phyloP scores from a whole-genome alignment of 2,329 filamentous ascomycete species.

The Incumbomyces lentus region DNA sequence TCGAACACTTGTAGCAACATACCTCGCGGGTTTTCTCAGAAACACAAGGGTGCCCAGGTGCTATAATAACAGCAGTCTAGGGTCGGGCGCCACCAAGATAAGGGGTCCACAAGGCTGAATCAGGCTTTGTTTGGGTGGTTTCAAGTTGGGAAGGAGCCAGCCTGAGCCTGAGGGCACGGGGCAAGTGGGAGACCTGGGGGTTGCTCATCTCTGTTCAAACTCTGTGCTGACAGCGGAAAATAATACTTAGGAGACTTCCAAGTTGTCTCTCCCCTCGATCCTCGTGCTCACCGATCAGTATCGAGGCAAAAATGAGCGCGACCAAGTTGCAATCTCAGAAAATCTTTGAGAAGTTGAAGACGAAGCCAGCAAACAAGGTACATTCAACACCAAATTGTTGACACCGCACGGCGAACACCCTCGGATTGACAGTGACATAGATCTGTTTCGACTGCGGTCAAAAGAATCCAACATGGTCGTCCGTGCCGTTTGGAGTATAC shows the following conservation, averaged over 20 bases:
- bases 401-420: slow-evolving; percentile 15
- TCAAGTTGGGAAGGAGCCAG: too few relatives aligned
- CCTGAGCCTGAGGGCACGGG: too few relatives aligned
- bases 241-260: neutral
- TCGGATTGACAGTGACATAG: slow-evolving; percentile 36
- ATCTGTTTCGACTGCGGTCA: slow-evolving; percentile 97
- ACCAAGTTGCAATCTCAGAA: slow-evolving; percentile 91
- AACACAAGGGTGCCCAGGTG: too few relatives aligned
- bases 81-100: neutral
- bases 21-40: too few relatives aligned
- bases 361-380: slow-evolving; percentile 90
- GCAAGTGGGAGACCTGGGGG: too few relatives aligned
- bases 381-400: slow-evolving; percentile 23
- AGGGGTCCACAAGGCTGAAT: neutral
- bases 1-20: too few relatives aligned
- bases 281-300: neutral
- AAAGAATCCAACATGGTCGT: slow-evolving; percentile 98
- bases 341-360: slow-evolving; percentile 95
- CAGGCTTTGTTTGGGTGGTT: neutral
- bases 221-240: too few relatives aligned
- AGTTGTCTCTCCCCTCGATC: neutral
- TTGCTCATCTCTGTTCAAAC: too few relatives aligned
- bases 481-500: slow-evolving; percentile 93
- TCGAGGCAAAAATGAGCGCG: slow-evolving; percentile 48
- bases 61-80: too few relatives aligned